Evolutionary conservation across 2,329 filamentous ascomycete genomes (phyloP), one percentile per base, ranked within the genome.

Genomic region (Arthrobotrys conoides): DNA sequence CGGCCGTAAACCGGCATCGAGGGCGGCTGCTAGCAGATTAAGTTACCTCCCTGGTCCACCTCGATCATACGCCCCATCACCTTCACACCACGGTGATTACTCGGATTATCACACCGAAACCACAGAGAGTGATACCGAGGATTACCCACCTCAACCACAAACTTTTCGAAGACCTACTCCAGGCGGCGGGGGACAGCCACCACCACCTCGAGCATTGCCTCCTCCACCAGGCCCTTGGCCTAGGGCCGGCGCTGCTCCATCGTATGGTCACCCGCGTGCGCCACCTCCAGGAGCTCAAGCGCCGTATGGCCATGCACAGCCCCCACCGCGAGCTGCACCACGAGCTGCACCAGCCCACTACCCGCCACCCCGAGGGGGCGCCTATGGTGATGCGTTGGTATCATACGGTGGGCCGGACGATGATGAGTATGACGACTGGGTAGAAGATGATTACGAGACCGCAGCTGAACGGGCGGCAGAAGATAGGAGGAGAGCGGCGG

Each of bases 371-470:
- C 75, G 75, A n/a, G 59, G 49, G 10, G 66, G 55, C 10, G 59
- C 24, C n/a, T 55, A 57, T 10, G 76, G 76, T 30, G 70, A 71
- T 18, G 77, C 77, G 36, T 49, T 70, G 44, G 72, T 78, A 44
- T 65, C 79, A 57, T 82, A 82, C 61, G 80, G 77, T 36, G 67
- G 79, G 9, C 65, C 75, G 14, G 76, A 77, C 8, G 80, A 81
- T n/a, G 79, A 81, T 16, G 76, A 81, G 12, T 73, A 80, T 51
- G 61, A 79, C 59, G 46, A 81, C 51, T 80, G 80, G 66, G 53
- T 80, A 66, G 49, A 81, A 73, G 80, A 81, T 71, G 20, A 78
- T 59, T 76, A 75, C 73, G 78, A 81, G 38, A 49, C 80, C 41
- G 73, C 79, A 46, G 77, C 79, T 76, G 57, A 61, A n/a, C 44